A percentile compares a stretch with the other conserved stretches of the same genome.
Conservation (phyloP, 2,329 filamentous ascomycete genomes). For the Botrytis galanthina region DNA sequence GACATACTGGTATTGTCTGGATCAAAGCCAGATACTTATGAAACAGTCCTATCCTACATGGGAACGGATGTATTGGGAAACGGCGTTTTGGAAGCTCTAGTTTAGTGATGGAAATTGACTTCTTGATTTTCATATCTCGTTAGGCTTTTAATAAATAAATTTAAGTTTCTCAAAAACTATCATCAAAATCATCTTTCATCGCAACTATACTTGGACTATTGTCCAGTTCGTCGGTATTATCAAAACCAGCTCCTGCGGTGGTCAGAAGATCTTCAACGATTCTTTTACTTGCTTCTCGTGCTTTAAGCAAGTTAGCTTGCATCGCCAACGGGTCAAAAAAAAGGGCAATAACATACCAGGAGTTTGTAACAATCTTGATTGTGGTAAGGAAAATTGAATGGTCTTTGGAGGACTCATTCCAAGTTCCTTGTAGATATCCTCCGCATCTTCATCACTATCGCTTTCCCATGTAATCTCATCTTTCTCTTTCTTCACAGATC, state of each 20-base stretch:
- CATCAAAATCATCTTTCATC: conserved; percentile 60
- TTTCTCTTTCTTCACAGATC: conserved; percentile 36
- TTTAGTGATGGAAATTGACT: background rate
- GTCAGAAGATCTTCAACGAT: conserved; percentile 79
- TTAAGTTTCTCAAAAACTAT: conserved; percentile 52
- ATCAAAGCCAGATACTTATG: background rate
- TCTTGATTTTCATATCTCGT: conserved; percentile 6
- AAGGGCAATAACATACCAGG: conserved; percentile 56
- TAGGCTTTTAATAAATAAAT: conserved; percentile 22
- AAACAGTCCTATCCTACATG: background rate
- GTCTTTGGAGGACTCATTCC: conserved; percentile 92
- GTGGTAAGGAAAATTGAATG: conserved; percentile 79
- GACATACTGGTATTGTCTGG: background rate
- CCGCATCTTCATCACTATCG: conserved; percentile 58
- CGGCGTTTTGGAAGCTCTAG: background rate
- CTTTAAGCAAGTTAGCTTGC: conserved; percentile 42
- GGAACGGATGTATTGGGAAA: background rate
- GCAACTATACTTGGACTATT: conserved; percentile 65
- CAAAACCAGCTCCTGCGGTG: conserved; percentile 70
- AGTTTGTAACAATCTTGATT: conserved; percentile 74
- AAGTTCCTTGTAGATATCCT: conserved; percentile 55
- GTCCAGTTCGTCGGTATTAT: conserved; percentile 50
- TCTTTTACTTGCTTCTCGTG: conserved; percentile 74
- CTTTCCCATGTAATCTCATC: conserved; percentile 71
- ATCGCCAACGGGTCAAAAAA: background rate